Base-by-base conservation (phyloP, 805 yeast genomes). In the Debaryomyces maramus region DNA sequence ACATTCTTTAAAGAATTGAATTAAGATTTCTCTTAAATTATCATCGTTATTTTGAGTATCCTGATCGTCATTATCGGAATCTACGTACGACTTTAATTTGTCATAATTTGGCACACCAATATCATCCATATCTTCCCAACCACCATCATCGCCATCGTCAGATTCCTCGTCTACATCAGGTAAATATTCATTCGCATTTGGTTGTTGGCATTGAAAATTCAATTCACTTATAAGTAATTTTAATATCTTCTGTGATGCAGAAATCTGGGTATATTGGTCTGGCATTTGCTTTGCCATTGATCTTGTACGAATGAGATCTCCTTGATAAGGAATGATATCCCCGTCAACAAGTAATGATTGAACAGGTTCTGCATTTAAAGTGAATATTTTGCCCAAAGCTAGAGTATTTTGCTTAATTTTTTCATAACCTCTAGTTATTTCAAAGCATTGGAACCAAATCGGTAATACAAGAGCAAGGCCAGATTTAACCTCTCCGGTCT, bases 361-460 rank as follows among this genome's bases (percentile, higher is more conserved):
- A 2, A 89, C 57, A 7, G 81, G 62, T 1, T 65, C 55, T 43
- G 84, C 87, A 14, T 73, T 65, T n/a, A 84, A 61, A 20, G 77
- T 67, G 52, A 73, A 88, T 1, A 93, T 65, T 40, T 77, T 77
- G 22, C 80, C 81, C 29, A 93, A 69, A 0, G 97, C 96, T 20
- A 76, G 56, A n/a, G 86, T 75, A 52, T 78, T 80, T 32, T 70
- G 79, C 45, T 77, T 72, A 35, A 90, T 88, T 42, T 80, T 80
- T 19, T 81, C 85, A 41, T 75, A 81, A 0, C 97, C 97, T 44
- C 91, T 72, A 28, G 90, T 77, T 2, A 83, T 80, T 50, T 87
- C 91, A 60, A 88, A 90, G 2, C 88, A 76, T 18, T 78, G 79
- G 35, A 91, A 74, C 98, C 98, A 93, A 37, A 85, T 82, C 2